These are phyloP conservation scores for Quercus agrifolia DNA, from an alignment of 306 rosid genomes.

Conservation along the genomic window DNA sequence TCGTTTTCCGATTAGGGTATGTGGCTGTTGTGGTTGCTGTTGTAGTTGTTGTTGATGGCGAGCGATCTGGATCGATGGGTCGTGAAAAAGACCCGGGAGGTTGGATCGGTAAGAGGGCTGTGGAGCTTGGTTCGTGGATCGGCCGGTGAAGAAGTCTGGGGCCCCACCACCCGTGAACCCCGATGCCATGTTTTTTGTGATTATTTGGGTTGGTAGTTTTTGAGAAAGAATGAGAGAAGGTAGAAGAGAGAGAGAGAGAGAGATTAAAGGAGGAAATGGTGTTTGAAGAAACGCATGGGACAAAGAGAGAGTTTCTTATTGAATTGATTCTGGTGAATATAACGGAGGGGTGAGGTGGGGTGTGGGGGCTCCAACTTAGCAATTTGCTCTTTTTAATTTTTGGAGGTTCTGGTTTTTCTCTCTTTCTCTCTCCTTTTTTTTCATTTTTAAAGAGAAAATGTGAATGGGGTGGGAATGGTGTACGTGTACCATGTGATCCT, in stretches of 20 bases:
- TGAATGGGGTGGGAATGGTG: constrained; percentile 18
- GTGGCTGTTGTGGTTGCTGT: not conserved
- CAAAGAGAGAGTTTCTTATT: constrained; percentile 29
- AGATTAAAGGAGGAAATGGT: constrained; percentile 29
- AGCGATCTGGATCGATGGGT: constrained; percentile 59
- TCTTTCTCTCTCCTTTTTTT: not conserved
- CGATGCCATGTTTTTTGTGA: constrained; percentile 53
- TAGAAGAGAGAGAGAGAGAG: not conserved
- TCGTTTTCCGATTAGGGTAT: constrained; percentile 50
- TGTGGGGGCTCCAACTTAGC: constrained; percentile 2
- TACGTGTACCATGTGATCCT: constrained; percentile 12
- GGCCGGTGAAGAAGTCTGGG: constrained; percentile 49
- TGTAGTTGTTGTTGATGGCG: constrained; percentile 18
- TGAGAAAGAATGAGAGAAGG: not conserved
- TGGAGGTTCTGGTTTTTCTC: not conserved
- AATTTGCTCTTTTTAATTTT: not conserved
- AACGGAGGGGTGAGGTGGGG: constrained; percentile 26
- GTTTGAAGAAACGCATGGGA: constrained; percentile 48
- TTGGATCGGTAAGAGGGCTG: constrained; percentile 53
- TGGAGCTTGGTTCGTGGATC: constrained; percentile 53
- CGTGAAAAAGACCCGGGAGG: constrained; percentile 40
- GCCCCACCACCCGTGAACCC: constrained; percentile 63
- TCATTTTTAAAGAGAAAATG: not conserved
- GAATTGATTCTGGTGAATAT: constrained; percentile 41
- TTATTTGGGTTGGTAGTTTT: not conserved